Conservation (phyloP, 768 basidiomycete species). For the Leccinum broughii region DNA sequence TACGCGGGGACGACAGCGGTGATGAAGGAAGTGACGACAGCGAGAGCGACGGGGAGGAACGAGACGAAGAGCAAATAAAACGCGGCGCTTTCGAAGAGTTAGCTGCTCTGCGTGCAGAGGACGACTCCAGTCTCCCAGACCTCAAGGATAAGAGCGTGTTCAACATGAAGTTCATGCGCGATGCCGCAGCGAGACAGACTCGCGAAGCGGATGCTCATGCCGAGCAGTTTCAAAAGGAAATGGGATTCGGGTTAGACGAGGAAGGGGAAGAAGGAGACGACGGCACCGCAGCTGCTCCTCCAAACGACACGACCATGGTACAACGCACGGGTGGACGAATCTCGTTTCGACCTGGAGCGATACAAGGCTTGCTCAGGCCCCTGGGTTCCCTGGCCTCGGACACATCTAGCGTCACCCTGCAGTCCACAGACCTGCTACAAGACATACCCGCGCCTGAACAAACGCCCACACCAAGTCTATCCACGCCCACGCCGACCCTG, state of each 20-base stretch:
- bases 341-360: constrained; percentile 55
- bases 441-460: constrained; percentile 23
- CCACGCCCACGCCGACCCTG: constrained; percentile 19
- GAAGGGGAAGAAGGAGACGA: constrained; percentile 34
- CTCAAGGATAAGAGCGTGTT: constrained; percentile 70
- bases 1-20: constrained; percentile 65
- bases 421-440: constrained; percentile 53
- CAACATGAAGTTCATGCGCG: constrained; percentile 98
- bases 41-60: constrained; percentile 38
- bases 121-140: constrained; percentile 25
- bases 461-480: constrained; percentile 12
- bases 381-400: neutral
- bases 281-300: constrained; percentile 30
- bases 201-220: constrained; percentile 56
- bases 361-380: neutral
- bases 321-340: constrained; percentile 70
- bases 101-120: constrained; percentile 45
- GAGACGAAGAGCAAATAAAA: constrained; percentile 53
- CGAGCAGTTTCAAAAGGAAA: constrained; percentile 72
- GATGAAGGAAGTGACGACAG: constrained; percentile 51
- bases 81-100: constrained; percentile 79
- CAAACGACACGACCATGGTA: constrained; percentile 38
- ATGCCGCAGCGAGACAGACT: constrained; percentile 74
- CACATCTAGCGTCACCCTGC: constrained; percentile 32
- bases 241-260: constrained; percentile 47